Percentiles rank a stretch among this genome's conserved stretches.
Evolutionary conservation across 352 stramenopile genomes (phyloP).

Genomic region (Globisporangium nunn): DNA sequence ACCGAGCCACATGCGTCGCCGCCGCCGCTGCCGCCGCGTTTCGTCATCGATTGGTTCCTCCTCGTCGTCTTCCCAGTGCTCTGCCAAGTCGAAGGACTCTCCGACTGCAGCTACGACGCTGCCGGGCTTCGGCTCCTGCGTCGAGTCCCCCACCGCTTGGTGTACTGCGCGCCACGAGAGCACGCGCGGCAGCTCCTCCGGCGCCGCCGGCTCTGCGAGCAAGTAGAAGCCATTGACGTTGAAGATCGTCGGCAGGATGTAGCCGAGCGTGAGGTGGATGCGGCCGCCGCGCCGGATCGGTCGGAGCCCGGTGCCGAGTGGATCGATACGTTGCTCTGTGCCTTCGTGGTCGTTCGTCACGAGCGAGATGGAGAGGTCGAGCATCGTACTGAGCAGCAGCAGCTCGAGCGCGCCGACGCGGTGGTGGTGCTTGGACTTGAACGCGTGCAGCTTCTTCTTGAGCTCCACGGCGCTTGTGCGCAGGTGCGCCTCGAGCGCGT

Average conservation of each 20-base stretch:
- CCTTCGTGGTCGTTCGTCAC: slow-evolving; percentile 79
- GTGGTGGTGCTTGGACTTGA: slow-evolving; percentile 49
- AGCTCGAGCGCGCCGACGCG: slow-evolving; percentile 65
- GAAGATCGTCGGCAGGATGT: slow-evolving; percentile 63
- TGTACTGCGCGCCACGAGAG: not conserved
- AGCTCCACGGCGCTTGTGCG: slow-evolving; percentile 51
- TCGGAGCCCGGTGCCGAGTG: slow-evolving; percentile 28
- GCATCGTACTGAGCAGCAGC: slow-evolving; percentile 61
- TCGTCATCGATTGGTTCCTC: not conserved
- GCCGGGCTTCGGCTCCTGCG: not conserved
- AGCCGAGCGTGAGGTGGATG: slow-evolving; percentile 54
- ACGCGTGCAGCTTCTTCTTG: slow-evolving; percentile 73
- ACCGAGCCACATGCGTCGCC: slow-evolving; percentile 53
- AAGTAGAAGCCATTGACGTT: slow-evolving; percentile 69
- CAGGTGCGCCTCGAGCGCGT: slow-evolving; percentile 48
- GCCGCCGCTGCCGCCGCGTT: slow-evolving; percentile 13
- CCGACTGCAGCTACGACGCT: not conserved
- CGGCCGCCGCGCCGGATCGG: slow-evolving; percentile 47
- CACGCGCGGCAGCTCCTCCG: not conserved
- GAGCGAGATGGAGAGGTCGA: slow-evolving; percentile 64
- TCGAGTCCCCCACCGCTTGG: slow-evolving; percentile 6
- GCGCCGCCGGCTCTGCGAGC: slow-evolving; percentile 26
- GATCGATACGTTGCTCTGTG: slow-evolving; percentile 53
- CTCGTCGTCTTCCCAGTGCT: not conserved
- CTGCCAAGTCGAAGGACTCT: not conserved